Evolutionary conservation across 257 asterid species (phyloP).

Genomic region (Craterostigma plantagineum): DNA sequence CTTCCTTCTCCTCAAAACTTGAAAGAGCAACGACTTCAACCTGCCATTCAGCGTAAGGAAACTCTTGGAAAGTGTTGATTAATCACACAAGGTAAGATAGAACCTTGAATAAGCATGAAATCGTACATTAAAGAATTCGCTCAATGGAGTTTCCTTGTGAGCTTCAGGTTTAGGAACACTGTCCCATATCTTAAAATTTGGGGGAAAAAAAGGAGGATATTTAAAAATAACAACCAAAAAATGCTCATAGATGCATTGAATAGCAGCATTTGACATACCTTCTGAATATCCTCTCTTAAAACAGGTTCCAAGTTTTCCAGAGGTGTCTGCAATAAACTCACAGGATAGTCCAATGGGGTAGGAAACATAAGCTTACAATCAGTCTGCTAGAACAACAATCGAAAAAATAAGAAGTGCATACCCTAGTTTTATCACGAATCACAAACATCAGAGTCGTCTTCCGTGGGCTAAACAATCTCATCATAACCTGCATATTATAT

Average conservation of each 20-base stretch:
- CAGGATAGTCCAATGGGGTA: too few species aligned
- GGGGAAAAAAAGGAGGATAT: conserved; percentile 2
- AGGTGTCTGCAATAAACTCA: conserved; percentile 47
- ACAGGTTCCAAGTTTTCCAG: conserved; percentile 88
- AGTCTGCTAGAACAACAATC: not conserved
- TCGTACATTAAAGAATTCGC: conserved; percentile 95
- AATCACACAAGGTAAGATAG: not conserved
- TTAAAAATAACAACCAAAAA: conserved; percentile 7
- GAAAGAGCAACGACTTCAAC: conserved; percentile 90
- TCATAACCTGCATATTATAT: conserved; percentile 66
- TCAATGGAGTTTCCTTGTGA: conserved; percentile 75
- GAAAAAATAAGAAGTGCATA: conserved; percentile 9
- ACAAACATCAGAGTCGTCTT: conserved; percentile 92
- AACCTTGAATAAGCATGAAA: not conserved
- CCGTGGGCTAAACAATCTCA: conserved; percentile 91
- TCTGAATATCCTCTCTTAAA: conserved; percentile 85
- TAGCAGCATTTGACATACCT: conserved; percentile 59
- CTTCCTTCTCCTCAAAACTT: conserved; percentile 97
- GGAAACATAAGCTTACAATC: too few species aligned
- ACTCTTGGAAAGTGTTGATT: conserved; percentile 4
- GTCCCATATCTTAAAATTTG: conserved; percentile 69
- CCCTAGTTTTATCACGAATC: conserved; percentile 94
- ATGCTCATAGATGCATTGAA: not conserved
- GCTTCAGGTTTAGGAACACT: conserved; percentile 91
- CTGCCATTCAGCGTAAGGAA: conserved; percentile 18